Percentiles rank a stretch among this genome's conserved stretches.
These are phyloP conservation scores for Beta corolliflora DNA, from an alignment of 179 eudicot genomes.

Conservation along the genomic window DNA sequence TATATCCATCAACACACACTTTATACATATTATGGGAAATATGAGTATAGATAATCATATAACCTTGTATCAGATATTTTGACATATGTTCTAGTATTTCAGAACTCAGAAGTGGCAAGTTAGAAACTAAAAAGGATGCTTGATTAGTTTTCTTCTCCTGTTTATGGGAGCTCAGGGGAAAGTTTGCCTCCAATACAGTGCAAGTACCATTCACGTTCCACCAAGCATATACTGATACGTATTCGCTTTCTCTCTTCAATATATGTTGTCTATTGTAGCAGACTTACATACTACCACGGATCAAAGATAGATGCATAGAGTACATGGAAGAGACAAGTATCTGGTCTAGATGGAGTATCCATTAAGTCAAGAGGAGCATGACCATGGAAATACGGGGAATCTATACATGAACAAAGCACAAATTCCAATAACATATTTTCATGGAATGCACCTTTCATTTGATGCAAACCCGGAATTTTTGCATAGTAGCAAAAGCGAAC, in stretches of 20 bases:
- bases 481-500: background rate
- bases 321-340: background rate
- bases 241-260: background rate
- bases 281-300: background rate
- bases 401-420: background rate
- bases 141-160: background rate
- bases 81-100: background rate
- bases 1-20: background rate
- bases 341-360: background rate
- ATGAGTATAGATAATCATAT: too few relatives aligned
- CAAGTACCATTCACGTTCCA: background rate
- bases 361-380: background rate
- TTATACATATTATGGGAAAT: background rate
- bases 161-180: background rate
- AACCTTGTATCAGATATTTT: background rate
- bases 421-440: background rate
- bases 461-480: background rate
- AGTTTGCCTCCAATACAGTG: constrained; percentile 1
- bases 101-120: too few relatives aligned
- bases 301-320: background rate
- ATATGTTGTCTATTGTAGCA: background rate
- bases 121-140: background rate
- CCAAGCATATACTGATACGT: background rate
- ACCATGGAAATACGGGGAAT: background rate
- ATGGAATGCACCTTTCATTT: background rate